A percentile compares a stretch with the other conserved stretches of the same genome.
phyloP scores from a whole-genome alignment of 371 early-diverging fungal genomes.

The Lichtheimia ornata region DNA sequence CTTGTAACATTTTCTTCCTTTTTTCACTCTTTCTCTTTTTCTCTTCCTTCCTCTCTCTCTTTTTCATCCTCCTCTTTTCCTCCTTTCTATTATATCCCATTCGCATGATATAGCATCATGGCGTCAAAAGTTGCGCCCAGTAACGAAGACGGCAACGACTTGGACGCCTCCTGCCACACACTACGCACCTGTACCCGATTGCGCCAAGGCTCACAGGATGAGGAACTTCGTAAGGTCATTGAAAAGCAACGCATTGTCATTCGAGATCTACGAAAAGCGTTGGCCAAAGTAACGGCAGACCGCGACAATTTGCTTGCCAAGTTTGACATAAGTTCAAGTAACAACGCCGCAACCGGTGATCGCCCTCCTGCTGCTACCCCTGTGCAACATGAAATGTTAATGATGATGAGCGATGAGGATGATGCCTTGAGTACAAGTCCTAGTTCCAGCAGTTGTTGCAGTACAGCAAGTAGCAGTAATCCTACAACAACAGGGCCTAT shows the following conservation, averaged over 20 bases:
- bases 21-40: constrained; percentile 3
- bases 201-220: constrained; percentile 55
- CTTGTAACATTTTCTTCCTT: constrained; percentile 4
- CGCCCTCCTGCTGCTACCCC: neutral
- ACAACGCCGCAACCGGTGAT: neutral
- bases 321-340: neutral
- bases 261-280: constrained; percentile 57
- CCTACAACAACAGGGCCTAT: constrained; percentile 9
- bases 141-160: constrained; percentile 1
- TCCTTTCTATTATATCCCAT: constrained; percentile 1
- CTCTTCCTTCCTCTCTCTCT: constrained; percentile 6
- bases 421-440: constrained; percentile 5
- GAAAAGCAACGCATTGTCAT: constrained; percentile 81
- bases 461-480: constrained; percentile 12
- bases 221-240: constrained; percentile 83
- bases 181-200: too few relatives aligned
- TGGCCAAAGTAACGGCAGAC: constrained; percentile 39
- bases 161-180: neutral
- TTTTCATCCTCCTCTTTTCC: constrained; percentile 4
- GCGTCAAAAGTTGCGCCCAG: constrained; percentile 10
- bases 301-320: constrained; percentile 41
- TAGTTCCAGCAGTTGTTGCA: constrained; percentile 8
- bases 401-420: constrained; percentile 3
- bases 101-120: constrained; percentile 11
- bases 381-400: constrained; percentile 11